Evolutionary conservation across 2,329 filamentous ascomycete genomes (phyloP).

Genomic region (Calonectria pseudoturangicola): DNA sequence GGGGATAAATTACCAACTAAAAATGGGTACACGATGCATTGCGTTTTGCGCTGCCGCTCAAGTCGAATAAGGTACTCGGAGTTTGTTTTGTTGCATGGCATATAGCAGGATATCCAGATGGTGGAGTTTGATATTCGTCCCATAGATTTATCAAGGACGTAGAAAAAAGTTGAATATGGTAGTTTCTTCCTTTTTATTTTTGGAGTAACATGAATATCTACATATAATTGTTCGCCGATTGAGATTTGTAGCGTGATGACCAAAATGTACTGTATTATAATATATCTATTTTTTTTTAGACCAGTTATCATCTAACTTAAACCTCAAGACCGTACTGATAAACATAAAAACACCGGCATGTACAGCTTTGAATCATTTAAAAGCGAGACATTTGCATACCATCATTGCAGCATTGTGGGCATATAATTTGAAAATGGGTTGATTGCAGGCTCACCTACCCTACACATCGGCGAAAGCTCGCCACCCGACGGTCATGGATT

Average conservation of each 20-base stretch:
- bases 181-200: background rate
- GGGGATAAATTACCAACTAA: background rate
- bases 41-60: background rate
- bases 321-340: too few species aligned
- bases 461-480: background rate
- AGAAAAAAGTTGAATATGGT: conserved; percentile 10
- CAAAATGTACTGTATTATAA: too few species aligned
- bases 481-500: background rate
- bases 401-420: background rate
- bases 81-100: conserved; percentile 24
- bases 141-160: background rate
- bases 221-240: too few species aligned
- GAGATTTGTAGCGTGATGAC: background rate
- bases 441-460: background rate
- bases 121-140: conserved; percentile 12
- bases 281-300: background rate
- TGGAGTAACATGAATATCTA: too few species aligned
- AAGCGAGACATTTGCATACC: too few species aligned
- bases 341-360: too few species aligned
- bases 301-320: too few species aligned
- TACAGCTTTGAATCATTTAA: too few species aligned
- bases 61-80: background rate
- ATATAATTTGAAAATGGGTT: background rate
- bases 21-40: background rate
- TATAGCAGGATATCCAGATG: conserved; percentile 21